Conservation (phyloP, 352 stramenopile genomes). For the Blastocystis sp. region DNA sequence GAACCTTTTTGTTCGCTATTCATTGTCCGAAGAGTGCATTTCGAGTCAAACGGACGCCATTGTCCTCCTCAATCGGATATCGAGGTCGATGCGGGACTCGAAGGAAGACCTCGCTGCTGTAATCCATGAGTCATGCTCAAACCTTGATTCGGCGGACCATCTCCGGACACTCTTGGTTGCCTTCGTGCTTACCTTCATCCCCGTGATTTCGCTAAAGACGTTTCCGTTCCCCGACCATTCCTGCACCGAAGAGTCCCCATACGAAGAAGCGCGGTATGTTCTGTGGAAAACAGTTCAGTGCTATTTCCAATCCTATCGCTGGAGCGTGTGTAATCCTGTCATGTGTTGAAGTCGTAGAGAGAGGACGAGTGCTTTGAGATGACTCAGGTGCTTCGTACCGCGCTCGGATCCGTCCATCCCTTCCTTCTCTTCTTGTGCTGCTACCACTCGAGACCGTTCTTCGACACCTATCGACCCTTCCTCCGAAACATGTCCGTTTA, state of each 20-base stretch:
- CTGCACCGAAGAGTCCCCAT: neutral
- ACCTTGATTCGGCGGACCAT: neutral
- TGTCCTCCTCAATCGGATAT: neutral
- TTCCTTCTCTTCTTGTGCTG: conserved; percentile 41
- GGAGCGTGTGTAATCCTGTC: neutral
- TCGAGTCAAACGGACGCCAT: neutral
- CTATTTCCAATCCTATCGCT: neutral
- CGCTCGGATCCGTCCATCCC: neutral
- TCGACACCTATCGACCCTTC: conserved; percentile 13
- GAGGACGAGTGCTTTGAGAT: neutral
- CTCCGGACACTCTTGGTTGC: neutral
- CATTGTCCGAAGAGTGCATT: neutral
- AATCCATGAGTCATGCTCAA: neutral
- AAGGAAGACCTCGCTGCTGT: neutral
- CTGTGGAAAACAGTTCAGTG: conserved; percentile 23
- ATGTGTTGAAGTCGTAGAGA: neutral
- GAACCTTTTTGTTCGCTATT: no score
- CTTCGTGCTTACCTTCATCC: conserved; percentile 34
- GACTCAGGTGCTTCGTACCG: no score
- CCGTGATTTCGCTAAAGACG: conserved; percentile 23
- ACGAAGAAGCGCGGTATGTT: conserved; percentile 1
- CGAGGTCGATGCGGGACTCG: neutral
- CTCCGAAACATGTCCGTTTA: neutral
- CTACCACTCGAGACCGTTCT: conserved; percentile 5
- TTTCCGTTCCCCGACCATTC: neutral